Conservation (phyloP, 116 monocot species). For the Papilionanthe hybrid region DNA sequence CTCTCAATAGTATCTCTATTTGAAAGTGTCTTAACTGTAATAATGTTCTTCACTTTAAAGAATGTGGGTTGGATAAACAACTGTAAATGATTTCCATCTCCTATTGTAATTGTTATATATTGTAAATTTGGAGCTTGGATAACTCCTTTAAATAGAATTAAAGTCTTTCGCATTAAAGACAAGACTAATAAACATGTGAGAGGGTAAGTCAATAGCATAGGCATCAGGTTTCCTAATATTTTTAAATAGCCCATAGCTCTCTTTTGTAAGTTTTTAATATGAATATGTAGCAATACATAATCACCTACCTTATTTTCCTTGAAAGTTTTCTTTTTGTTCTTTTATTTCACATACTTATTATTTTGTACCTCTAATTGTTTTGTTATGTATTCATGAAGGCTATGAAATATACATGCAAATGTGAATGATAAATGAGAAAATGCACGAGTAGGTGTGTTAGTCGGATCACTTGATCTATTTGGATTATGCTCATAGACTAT, state of each 20-base stretch:
- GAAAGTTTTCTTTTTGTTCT: not conserved
- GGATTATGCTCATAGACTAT: not conserved
- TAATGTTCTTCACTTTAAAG: no score
- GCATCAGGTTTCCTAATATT: not conserved
- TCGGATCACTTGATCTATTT: not conserved
- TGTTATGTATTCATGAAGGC: not conserved
- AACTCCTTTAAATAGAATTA: not conserved
- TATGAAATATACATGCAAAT: not conserved
- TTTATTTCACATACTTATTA: not conserved
- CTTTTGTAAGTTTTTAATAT: not conserved
- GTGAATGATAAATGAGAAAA: not conserved
- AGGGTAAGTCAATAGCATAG: not conserved
- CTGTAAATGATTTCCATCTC: not conserved
- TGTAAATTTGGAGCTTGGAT: not conserved
- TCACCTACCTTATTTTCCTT: not conserved
- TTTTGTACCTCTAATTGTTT: not conserved
- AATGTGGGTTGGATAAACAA: not conserved
- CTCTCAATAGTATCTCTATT: no score
- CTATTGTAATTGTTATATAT: not conserved
- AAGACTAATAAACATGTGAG: not conserved
- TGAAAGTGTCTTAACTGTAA: no score
- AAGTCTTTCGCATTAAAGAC: not conserved
- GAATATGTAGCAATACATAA: not conserved
- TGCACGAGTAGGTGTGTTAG: not conserved
- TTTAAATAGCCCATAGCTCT: not conserved